Conservation (phyloP, 495 filamentous ascomycete genomes). For the Hypoxylon lienhwacheense region DNA sequence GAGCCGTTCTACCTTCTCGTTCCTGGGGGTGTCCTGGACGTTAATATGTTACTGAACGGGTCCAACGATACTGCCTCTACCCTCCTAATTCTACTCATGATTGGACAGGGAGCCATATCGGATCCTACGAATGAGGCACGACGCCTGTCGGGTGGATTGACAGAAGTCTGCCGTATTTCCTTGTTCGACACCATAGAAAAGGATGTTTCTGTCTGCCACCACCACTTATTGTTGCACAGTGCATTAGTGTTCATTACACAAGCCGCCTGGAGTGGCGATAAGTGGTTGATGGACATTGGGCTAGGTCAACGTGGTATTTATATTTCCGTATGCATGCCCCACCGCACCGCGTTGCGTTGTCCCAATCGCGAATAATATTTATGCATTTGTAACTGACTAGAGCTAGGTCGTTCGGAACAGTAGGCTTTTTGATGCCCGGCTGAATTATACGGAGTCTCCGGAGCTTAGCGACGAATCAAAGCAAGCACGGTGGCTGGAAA, state of each 20-base stretch:
- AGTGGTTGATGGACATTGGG: constrained; percentile 17
- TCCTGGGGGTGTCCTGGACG: constrained; percentile 11
- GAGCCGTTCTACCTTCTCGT: constrained; percentile 13
- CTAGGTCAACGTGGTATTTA: constrained; percentile 11
- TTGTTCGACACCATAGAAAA: constrained; percentile 12
- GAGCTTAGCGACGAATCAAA: neutral
- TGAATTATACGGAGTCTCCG: neutral
- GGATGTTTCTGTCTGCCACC: constrained; percentile 13
- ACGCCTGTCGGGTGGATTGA: constrained; percentile 10
- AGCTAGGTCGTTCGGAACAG: constrained; percentile 11
- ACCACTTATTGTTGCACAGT: constrained; percentile 1
- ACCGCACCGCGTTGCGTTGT: neutral
- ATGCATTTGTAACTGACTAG: neutral
- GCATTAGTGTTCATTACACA: constrained; percentile 11
- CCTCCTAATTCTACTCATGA: constrained; percentile 14
- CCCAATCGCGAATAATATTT: neutral
- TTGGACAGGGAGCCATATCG: constrained; percentile 9
- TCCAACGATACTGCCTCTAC: constrained; percentile 1
- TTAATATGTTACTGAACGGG: constrained; percentile 1
- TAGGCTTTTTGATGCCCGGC: constrained; percentile 7
- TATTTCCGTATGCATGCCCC: neutral
- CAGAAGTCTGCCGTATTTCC: constrained; percentile 15
- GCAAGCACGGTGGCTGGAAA: constrained; percentile 1
- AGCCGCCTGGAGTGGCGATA: constrained; percentile 14
- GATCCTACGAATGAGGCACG: constrained; percentile 13